Conservation (phyloP, 768 basidiomycete genomes). For the Kondoa malvinella region DNA sequence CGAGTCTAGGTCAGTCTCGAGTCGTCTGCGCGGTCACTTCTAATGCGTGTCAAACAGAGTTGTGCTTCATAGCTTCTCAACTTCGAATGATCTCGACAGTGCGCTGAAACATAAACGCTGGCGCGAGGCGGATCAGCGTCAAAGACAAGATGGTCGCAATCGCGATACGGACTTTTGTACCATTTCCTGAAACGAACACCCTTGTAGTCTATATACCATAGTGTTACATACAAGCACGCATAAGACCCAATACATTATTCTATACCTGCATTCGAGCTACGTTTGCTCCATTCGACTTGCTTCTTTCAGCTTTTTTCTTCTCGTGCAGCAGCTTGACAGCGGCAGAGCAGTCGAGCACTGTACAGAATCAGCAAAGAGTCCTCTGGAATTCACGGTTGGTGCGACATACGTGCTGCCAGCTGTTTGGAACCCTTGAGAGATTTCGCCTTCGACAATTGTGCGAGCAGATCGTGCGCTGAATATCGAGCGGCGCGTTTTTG, state of each 20-base stretch:
- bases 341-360: not conserved
- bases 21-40: too few relatives aligned
- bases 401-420: not conserved
- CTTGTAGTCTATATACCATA: too few relatives aligned
- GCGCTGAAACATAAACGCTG: not conserved
- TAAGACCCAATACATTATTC: not conserved
- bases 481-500: not conserved
- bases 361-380: not conserved
- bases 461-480: not conserved
- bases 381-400: not conserved
- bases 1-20: conserved; percentile 3
- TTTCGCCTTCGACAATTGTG: not conserved
- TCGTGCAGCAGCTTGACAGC: not conserved
- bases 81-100: not conserved
- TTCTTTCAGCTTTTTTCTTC: not conserved
- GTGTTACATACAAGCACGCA: not conserved
- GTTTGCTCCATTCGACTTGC: not conserved
- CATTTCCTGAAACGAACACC: not conserved
- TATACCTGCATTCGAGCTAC: too few relatives aligned
- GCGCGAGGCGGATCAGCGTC: not conserved
- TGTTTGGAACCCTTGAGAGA: not conserved
- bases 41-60: conserved; percentile 5
- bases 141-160: not conserved
- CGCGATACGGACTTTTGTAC: not conserved
- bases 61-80: not conserved